A percentile compares a stretch with the other conserved stretches of the same genome.
These are phyloP conservation scores for Bocquillonia castaneifolia DNA, from an alignment of 441 rosid genomes.

Conservation along the genomic window DNA sequence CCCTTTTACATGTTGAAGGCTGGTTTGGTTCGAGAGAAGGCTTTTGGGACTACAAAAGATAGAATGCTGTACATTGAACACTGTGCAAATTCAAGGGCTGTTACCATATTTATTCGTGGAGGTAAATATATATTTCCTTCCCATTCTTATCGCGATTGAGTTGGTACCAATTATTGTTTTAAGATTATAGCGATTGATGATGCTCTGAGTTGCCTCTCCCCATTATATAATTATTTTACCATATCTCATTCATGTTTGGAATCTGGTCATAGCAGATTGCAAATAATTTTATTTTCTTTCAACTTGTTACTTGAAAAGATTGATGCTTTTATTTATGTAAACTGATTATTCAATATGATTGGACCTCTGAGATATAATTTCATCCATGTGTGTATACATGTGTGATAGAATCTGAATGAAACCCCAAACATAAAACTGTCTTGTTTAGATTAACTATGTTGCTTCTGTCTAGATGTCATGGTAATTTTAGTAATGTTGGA, in stretches of 20 bases:
- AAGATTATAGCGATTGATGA: not conserved
- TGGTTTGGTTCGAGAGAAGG: constrained; percentile 88
- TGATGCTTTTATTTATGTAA: not conserved
- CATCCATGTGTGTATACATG: not conserved
- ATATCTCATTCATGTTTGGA: not conserved
- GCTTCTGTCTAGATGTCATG: not conserved
- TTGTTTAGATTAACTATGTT: not conserved
- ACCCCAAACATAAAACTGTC: not conserved
- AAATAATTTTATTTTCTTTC: not conserved
- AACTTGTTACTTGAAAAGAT: too few species aligned
- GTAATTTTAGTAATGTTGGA: not conserved
- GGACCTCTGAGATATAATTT: too few species aligned
- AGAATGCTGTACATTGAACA: constrained; percentile 91
- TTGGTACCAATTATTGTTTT: not conserved
- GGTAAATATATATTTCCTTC: constrained; percentile 39
- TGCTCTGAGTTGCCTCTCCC: not conserved
- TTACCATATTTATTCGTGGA: constrained; percentile 93
- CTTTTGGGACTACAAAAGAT: constrained; percentile 98
- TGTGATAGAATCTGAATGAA: not conserved
- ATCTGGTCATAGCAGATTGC: not conserved
- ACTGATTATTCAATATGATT: not conserved
- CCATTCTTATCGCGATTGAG: constrained; percentile 2
- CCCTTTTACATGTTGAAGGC: constrained; percentile 43
- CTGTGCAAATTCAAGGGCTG: constrained; percentile 96
- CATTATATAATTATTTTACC: not conserved